Evolutionary conservation across 371 early-diverging fungal species (phyloP).

Genomic region (Mucor irregularis): DNA sequence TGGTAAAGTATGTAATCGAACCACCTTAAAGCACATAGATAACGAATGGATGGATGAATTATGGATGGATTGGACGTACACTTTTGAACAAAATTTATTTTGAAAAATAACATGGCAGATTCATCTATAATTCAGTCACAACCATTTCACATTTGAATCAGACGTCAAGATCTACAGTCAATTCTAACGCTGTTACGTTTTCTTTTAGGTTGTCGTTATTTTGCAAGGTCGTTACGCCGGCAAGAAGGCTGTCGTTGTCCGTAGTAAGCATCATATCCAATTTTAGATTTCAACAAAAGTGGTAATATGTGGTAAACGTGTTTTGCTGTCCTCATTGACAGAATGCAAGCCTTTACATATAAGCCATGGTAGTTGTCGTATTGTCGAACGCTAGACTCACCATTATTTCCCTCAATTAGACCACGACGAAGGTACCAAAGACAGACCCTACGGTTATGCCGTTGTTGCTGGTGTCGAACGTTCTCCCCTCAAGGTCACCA

Average conservation of each 20-base stretch:
- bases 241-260: constrained; percentile 98
- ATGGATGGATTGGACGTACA: constrained; percentile 21
- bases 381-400: background rate
- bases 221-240: constrained; percentile 97
- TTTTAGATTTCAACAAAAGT: background rate
- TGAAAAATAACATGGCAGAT: too few species aligned
- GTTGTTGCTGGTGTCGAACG: constrained; percentile 96
- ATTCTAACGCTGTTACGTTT: background rate
- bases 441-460: constrained; percentile 95
- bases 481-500: constrained; percentile 94
- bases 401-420: constrained; percentile 22
- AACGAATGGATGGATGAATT: background rate
- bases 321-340: too few species aligned
- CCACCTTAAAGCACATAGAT: background rate
- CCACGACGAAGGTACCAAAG: constrained; percentile 87
- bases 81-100: too few species aligned
- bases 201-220: constrained; percentile 92
- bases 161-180: too few species aligned
- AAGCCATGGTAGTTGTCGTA: too few species aligned
- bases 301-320: too few species aligned
- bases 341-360: too few species aligned
- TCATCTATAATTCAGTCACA: too few species aligned
- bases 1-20: constrained; percentile 52
- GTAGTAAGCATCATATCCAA: constrained; percentile 59
- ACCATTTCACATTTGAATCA: too few species aligned